A percentile compares a stretch with the other conserved stretches of the same genome.
These are phyloP conservation scores for Dicorynia guianensis DNA, from an alignment of 306 rosid species.

Conservation along the genomic window DNA sequence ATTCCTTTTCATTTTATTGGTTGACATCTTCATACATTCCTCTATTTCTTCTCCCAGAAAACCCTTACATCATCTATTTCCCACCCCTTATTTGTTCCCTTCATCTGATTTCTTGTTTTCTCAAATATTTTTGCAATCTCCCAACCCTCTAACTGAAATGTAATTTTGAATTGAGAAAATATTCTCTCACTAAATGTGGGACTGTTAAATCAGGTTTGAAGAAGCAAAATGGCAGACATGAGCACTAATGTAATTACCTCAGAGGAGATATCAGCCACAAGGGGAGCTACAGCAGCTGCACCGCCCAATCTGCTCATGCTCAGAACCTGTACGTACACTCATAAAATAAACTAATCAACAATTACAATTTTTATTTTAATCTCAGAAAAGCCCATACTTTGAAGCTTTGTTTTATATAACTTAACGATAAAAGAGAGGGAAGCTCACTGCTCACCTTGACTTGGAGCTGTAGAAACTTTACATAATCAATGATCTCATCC, in stretches of 20 bases:
- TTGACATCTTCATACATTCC: too few relatives aligned
- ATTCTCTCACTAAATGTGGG: too few relatives aligned
- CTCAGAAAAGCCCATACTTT: slow-evolving; percentile 4
- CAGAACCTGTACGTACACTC: slow-evolving; percentile 63
- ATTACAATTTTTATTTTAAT: too few relatives aligned
- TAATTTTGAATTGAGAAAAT: too few relatives aligned
- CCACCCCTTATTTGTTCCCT: not conserved
- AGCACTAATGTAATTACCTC: slow-evolving; percentile 54
- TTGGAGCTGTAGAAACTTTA: slow-evolving; percentile 95
- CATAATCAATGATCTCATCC: slow-evolving; percentile 98
- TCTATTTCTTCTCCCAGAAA: slow-evolving; percentile 41
- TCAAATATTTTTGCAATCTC: not conserved
- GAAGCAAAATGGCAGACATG: not conserved
- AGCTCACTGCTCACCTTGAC: slow-evolving; percentile 85
- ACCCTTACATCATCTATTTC: not conserved
- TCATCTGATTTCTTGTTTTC: slow-evolving; percentile 14
- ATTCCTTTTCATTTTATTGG: not conserved
- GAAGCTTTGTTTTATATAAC: not conserved
- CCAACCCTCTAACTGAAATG: too few relatives aligned
- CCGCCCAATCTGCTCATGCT: slow-evolving; percentile 99
- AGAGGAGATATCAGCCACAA: slow-evolving; percentile 77
- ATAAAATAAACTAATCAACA: too few relatives aligned
- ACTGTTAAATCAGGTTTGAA: not conserved
- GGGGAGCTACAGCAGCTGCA: slow-evolving; percentile 92
- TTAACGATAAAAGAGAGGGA: slow-evolving; percentile 12